Evolutionary conservation across 2,329 filamentous ascomycete genomes (phyloP), one percentile per base, ranked within the genome.

Genomic region (Colletotrichum sidae): DNA sequence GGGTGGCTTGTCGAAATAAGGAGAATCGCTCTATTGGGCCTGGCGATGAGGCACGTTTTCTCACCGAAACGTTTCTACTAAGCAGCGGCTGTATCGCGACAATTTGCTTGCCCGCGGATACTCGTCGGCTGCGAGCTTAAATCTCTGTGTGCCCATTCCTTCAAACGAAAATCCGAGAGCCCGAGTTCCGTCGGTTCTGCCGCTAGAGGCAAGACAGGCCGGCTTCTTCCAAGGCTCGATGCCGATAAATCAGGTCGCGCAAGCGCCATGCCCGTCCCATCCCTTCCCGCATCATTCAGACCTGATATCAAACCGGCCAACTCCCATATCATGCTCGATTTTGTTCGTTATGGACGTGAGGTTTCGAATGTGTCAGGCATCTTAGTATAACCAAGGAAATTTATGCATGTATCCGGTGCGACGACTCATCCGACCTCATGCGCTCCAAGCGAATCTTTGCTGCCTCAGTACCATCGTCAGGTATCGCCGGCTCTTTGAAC

Each of bases 391-490:
- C 51, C 41, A 52, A 50, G 55, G 47, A 51, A 47, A 67, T 41
- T 68, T 56, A 69, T 57, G 55, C 46, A 57, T 66, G 65, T 38
- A 62, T 47, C 42, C 64, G 56, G 51, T 66, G 67, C 9, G 82
- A 78, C 11, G 82, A 78, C 63, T 79, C 76, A 55, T 83, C 78
- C 70, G 72, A 66, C 63, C 81, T 80, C 74, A 82, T 79, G 69
- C 83, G 81, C 72, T 87, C 85, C 62, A 82, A 73, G 42, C 87
- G 83, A 65, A 90, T 90, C 75, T 89, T 89, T 46, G 87, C 84
- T 10, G 89, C 89, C 74, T 91, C 89, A 8, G 88, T 90, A 42
- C 89, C 89, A 71, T 91, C 89, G 69, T 91, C 89, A 38, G 87
- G 86, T 38, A 84, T 81, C 2, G 87, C 84, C 55, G 83, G 79